These are phyloP conservation scores for Elaeis oleifera DNA, from an alignment of 202 grass and related monocot genomes.

Conservation along the genomic window DNA sequence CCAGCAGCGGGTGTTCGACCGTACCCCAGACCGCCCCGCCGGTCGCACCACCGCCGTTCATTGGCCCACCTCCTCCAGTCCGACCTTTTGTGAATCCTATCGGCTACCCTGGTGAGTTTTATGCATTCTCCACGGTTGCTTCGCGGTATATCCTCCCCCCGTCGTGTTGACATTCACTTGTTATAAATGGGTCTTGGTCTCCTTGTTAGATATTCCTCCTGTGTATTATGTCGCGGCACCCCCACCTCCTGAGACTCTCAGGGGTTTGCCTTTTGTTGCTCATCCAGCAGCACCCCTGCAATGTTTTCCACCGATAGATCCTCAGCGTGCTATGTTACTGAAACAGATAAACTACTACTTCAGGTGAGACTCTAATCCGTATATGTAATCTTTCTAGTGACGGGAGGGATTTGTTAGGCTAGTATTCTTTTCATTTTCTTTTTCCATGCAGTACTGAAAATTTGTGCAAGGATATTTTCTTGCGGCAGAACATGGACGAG, in stretches of 20 bases:
- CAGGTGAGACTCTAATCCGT: conserved; percentile 12
- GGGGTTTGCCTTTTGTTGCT: conserved; percentile 20
- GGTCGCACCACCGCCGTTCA: not conserved
- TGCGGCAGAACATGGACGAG: conserved; percentile 34
- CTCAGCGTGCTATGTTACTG: conserved; percentile 11
- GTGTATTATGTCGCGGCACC: conserved; percentile 17
- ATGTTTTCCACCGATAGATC: conserved; percentile 15
- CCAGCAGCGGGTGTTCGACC: not conserved
- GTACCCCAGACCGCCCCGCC: not conserved
- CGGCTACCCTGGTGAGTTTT: not conserved
- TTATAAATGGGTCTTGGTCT: not conserved
- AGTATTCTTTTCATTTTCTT: not conserved
- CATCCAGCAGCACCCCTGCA: conserved; percentile 4
- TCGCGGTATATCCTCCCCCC: too few species aligned
- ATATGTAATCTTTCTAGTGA: not conserved
- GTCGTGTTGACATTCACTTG: not conserved
- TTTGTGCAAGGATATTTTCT: conserved; percentile 20
- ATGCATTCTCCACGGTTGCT: not conserved
- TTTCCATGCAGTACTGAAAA: conserved; percentile 30
- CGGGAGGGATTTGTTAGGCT: not conserved
- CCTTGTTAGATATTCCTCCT: conserved; percentile 10
- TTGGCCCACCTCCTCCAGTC: not conserved
- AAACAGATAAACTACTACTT: conserved; percentile 30
- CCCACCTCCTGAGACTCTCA: conserved; percentile 9
- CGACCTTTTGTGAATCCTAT: conserved; percentile 1